Evolutionary conservation across 202 grass and related monocot species (phyloP).

Genomic region (Carex sylvatica): DNA sequence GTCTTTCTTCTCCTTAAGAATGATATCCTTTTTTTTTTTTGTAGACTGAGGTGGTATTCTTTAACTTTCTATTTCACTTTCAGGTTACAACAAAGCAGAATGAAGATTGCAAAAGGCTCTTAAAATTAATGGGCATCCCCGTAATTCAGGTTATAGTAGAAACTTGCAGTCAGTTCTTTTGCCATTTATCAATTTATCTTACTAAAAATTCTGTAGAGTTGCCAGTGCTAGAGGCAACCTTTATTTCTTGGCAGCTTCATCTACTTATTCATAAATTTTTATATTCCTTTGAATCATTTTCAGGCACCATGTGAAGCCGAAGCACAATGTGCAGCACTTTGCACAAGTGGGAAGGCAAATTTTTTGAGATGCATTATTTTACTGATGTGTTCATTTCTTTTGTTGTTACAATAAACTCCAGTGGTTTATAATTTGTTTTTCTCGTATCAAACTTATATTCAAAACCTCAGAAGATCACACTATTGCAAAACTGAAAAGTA

Average conservation of each 20-base stretch:
- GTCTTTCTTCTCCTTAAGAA: conserved; percentile 4
- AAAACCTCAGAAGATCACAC: background rate
- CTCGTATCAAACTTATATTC: background rate
- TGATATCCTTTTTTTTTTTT: background rate
- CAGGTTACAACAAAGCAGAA: conserved; percentile 83
- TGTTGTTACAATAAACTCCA: background rate
- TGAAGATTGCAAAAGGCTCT: conserved; percentile 77
- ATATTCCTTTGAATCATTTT: conserved; percentile 11
- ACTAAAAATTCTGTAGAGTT: background rate
- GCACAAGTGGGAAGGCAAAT: conserved; percentile 65
- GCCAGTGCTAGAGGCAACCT: background rate
- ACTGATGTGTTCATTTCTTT: background rate
- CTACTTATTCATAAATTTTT: conserved; percentile 13
- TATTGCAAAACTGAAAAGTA: background rate
- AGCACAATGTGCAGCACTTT: conserved; percentile 90
- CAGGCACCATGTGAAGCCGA: conserved; percentile 95
- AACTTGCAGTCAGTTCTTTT: background rate
- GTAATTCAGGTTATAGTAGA: conserved; percentile 59
- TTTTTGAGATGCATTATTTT: background rate
- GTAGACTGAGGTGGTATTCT: background rate
- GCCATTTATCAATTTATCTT: background rate
- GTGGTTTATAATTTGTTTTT: background rate
- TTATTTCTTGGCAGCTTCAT: conserved; percentile 5
- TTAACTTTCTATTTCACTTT: conserved; percentile 15
- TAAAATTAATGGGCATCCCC: conserved; percentile 88